A percentile compares a stretch with the other conserved stretches of the same genome.
These are phyloP conservation scores for Aschersonia sp. DNA, from an alignment of 2,329 filamentous ascomycete species.

Conservation along the genomic window DNA sequence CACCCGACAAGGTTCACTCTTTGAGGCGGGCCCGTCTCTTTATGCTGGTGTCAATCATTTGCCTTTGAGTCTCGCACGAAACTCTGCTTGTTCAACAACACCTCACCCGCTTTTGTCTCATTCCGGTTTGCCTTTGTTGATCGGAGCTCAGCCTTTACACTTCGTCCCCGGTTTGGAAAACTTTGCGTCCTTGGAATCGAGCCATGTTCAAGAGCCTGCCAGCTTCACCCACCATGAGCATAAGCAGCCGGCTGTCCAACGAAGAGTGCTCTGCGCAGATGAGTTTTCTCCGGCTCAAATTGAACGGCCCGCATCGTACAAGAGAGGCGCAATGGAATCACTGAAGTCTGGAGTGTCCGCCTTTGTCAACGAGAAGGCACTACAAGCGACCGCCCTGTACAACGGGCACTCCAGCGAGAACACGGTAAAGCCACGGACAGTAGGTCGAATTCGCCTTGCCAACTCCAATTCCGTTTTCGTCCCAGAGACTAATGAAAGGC, in stretches of 20 bases:
- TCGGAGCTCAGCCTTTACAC: neutral
- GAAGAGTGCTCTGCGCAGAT: neutral
- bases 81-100: neutral
- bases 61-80: neutral
- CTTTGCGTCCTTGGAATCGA: neutral
- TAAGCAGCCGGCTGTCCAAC: neutral
- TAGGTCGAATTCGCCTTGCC: no score
- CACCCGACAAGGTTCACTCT: no score
- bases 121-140: constrained; percentile 1
- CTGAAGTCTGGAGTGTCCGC: neutral
- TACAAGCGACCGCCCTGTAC: no score
- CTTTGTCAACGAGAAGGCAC: no score
- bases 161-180: neutral
- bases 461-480: no score
- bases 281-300: neutral
- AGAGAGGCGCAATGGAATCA: neutral
- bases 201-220: no score
- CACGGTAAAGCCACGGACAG: no score
- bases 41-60: neutral
- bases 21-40: neutral
- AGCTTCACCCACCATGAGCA: neutral
- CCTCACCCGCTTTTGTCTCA: neutral
- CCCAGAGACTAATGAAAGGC: no score
- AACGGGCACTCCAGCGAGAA: no score
- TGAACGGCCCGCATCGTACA: neutral